phyloP scores from a whole-genome alignment of 129 eudicot species.

The Tanacetum coccineum region DNA sequence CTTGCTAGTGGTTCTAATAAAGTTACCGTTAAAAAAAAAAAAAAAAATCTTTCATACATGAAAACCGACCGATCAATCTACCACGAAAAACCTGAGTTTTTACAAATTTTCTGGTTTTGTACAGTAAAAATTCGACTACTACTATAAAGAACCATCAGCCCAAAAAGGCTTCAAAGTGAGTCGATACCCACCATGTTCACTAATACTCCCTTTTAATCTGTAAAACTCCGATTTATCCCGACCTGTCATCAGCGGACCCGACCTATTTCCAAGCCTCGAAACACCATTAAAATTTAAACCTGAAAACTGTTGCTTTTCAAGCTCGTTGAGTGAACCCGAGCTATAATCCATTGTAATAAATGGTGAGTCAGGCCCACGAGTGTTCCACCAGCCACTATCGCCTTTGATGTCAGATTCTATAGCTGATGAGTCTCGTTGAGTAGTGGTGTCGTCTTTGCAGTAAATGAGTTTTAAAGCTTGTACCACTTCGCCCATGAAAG shows the following conservation, averaged over 20 bases:
- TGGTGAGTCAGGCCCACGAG: constrained; percentile 27
- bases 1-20: no score
- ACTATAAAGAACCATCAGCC: constrained; percentile 43
- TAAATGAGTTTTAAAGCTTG: constrained; percentile 81
- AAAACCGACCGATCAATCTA: not conserved
- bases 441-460: constrained; percentile 50
- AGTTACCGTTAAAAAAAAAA: no score
- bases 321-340: constrained; percentile 48
- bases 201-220: constrained; percentile 63
- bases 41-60: not conserved
- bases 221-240: constrained; percentile 49
- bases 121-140: constrained; percentile 37
- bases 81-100: not conserved
- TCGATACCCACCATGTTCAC: constrained; percentile 48
- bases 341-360: constrained; percentile 67
- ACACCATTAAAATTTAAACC: constrained; percentile 35
- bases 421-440: constrained; percentile 61
- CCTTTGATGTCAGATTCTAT: constrained; percentile 55
- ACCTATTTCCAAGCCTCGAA: constrained; percentile 40
- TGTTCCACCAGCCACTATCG: constrained; percentile 87
- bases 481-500: constrained; percentile 95
- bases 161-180: constrained; percentile 34
- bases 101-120: constrained; percentile 29
- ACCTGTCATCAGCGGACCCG: constrained; percentile 66
- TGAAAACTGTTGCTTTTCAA: constrained; percentile 44